Conservation (phyloP, 306 rosid genomes). For the Vigna hirtella region DNA sequence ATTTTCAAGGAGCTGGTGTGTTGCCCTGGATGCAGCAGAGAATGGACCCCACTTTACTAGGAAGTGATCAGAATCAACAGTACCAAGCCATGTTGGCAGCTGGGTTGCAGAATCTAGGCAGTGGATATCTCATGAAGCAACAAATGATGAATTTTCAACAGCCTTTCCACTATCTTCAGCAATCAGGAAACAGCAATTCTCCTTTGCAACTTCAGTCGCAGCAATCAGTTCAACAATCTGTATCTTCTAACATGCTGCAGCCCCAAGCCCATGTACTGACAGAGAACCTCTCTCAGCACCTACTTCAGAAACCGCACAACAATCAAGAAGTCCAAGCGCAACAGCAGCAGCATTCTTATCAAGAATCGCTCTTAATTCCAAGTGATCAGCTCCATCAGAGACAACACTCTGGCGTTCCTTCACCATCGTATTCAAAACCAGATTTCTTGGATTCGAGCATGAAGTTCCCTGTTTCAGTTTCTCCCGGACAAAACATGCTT, state of each 20-base stretch:
- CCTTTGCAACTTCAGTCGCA: constrained; percentile 75
- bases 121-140: constrained; percentile 77
- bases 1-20: constrained; percentile 75
- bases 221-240: constrained; percentile 64
- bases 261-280: constrained; percentile 60
- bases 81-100: constrained; percentile 90
- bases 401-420: constrained; percentile 63
- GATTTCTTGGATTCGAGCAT: constrained; percentile 70
- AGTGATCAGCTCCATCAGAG: constrained; percentile 72
- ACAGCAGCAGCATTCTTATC: constrained; percentile 65
- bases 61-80: constrained; percentile 80
- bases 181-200: constrained; percentile 59
- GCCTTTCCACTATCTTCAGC: constrained; percentile 74
- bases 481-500: constrained; percentile 68
- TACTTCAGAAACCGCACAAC: constrained; percentile 68
- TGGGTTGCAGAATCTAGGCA: constrained; percentile 74
- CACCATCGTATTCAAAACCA: constrained; percentile 68
- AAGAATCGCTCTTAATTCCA: constrained; percentile 61
- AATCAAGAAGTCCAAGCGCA: constrained; percentile 69
- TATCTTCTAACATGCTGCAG: constrained; percentile 63
- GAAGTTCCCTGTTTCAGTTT: constrained; percentile 59
- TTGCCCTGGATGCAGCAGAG: constrained; percentile 95
- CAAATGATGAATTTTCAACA: constrained; percentile 84
- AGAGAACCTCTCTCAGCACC: constrained; percentile 72
- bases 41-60: constrained; percentile 71